Percentiles rank a stretch among this genome's conserved stretches.
Conservation (phyloP, 2,329 filamentous ascomycete species). For the Fusarium sp. region DNA sequence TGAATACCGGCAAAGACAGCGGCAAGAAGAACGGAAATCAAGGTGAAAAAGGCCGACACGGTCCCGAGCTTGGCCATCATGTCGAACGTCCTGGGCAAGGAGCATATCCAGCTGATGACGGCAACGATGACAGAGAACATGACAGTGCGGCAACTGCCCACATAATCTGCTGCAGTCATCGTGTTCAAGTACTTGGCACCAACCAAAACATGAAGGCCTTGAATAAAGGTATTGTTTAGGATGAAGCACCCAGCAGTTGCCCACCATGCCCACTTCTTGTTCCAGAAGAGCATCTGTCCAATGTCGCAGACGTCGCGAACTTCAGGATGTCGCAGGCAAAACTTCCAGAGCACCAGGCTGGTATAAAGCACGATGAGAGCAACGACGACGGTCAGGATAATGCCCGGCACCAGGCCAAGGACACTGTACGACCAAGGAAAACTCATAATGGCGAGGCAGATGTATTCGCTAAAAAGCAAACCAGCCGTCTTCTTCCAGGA, state of each 20-base stretch:
- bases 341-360: slow-evolving; percentile 71
- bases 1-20: slow-evolving; percentile 84
- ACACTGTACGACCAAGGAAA: slow-evolving; percentile 94
- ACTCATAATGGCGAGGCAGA: slow-evolving; percentile 91
- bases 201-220: slow-evolving; percentile 82
- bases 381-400: slow-evolving; percentile 83
- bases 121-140: slow-evolving; percentile 79
- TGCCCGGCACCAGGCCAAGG: slow-evolving; percentile 82
- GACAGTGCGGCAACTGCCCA: slow-evolving; percentile 76
- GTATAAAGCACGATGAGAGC: slow-evolving; percentile 86
- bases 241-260: slow-evolving; percentile 85
- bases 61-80: slow-evolving; percentile 82
- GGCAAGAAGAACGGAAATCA: slow-evolving; percentile 85
- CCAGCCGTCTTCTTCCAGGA: slow-evolving; percentile 96
- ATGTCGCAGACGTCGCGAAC: slow-evolving; percentile 94
- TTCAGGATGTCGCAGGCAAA: slow-evolving; percentile 89
- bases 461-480: slow-evolving; percentile 93
- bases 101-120: slow-evolving; percentile 78
- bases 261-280: slow-evolving; percentile 76
- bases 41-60: slow-evolving; percentile 85
- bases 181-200: slow-evolving; percentile 91
- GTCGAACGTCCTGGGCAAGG: slow-evolving; percentile 85
- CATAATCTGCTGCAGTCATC: slow-evolving; percentile 74
- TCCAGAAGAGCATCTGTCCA: slow-evolving; percentile 94
- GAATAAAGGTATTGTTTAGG: slow-evolving; percentile 92